Conservation (phyloP, 345 rosid genomes). For the thale cress (Arabidopsis thaliana) region DNA sequence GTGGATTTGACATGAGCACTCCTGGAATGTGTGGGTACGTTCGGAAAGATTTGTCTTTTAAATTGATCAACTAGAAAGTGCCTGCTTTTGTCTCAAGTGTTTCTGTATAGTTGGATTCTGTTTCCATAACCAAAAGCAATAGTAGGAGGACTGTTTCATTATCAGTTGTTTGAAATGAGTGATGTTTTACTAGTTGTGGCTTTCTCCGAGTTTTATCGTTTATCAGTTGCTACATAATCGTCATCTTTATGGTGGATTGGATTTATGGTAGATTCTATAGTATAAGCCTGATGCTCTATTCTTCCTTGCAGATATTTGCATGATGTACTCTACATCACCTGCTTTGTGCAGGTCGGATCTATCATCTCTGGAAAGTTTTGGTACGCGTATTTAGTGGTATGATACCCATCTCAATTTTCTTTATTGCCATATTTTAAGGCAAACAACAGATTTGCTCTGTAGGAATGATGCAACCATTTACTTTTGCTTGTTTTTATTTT, state of each 20-base stretch:
- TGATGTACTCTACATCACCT: slow-evolving; percentile 81
- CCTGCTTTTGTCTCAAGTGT: slow-evolving; percentile 4
- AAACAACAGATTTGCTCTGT: neutral
- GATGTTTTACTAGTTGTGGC: neutral
- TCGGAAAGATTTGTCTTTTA: neutral
- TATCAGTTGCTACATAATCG: neutral
- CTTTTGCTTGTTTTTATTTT: neutral
- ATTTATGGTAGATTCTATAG: neutral
- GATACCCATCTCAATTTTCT: slow-evolving; percentile 16
- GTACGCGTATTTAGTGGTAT: slow-evolving; percentile 80
- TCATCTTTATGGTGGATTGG: neutral
- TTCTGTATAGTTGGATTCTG: neutral
- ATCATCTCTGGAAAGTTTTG: slow-evolving; percentile 87
- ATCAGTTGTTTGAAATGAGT: neutral
- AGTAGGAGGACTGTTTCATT: neutral
- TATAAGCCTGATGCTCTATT: slow-evolving; percentile 10
- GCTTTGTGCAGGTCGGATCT: slow-evolving; percentile 82
- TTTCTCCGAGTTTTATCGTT: neutral
- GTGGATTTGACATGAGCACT: slow-evolving; percentile 85
- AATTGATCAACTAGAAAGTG: neutral
- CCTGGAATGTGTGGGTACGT: slow-evolving; percentile 92
- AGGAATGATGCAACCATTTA: neutral
- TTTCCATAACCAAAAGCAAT: slow-evolving; percentile 19
- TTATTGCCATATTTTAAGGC: neutral
- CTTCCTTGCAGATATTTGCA: slow-evolving; percentile 67